Percentiles rank a stretch among this genome's conserved stretches.
phyloP scores from a whole-genome alignment of 495 filamentous ascomycete genomes.

The Aspergillus funiculosus region DNA sequence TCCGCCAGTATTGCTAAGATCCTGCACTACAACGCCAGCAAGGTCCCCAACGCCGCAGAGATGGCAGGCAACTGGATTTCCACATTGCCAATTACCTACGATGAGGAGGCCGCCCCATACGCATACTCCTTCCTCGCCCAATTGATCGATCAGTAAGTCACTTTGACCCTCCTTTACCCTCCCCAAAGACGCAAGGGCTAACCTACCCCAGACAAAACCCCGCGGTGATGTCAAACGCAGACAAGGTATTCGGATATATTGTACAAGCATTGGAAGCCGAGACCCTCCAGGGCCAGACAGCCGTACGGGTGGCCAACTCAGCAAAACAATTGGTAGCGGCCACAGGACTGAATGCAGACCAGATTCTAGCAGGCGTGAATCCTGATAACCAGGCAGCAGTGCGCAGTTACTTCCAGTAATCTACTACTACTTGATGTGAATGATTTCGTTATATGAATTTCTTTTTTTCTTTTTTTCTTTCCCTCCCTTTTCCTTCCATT shows the following conservation, averaged over 20 bases:
- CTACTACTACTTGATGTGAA: constrained; percentile 14
- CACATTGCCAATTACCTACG: constrained; percentile 84
- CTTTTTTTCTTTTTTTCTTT: background rate
- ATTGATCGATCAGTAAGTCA: constrained; percentile 86
- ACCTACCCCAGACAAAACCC: constrained; percentile 69
- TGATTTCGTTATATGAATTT: constrained; percentile 3
- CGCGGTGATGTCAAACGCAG: constrained; percentile 65
- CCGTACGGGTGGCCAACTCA: constrained; percentile 62
- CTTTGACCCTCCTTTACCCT: background rate
- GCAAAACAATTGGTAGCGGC: constrained; percentile 66
- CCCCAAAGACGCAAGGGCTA: constrained; percentile 7
- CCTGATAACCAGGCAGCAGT: constrained; percentile 74
- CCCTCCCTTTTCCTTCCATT: no score
- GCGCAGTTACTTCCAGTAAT: constrained; percentile 60
- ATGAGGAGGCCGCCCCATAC: constrained; percentile 96
- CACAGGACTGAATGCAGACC: constrained; percentile 63
- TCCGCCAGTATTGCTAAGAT: constrained; percentile 97
- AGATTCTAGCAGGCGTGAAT: constrained; percentile 62
- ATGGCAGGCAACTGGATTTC: constrained; percentile 77
- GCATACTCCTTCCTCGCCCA: constrained; percentile 88
- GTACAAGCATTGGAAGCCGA: constrained; percentile 84
- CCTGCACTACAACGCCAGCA: constrained; percentile 74
- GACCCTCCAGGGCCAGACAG: constrained; percentile 78
- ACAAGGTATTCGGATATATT: constrained; percentile 74
- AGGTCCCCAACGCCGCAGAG: constrained; percentile 65